A percentile compares a stretch with the other conserved stretches of the same genome.
These are phyloP conservation scores for Chlorella sp. DNA, from an alignment of 139 green algal species.

Conservation along the genomic window DNA sequence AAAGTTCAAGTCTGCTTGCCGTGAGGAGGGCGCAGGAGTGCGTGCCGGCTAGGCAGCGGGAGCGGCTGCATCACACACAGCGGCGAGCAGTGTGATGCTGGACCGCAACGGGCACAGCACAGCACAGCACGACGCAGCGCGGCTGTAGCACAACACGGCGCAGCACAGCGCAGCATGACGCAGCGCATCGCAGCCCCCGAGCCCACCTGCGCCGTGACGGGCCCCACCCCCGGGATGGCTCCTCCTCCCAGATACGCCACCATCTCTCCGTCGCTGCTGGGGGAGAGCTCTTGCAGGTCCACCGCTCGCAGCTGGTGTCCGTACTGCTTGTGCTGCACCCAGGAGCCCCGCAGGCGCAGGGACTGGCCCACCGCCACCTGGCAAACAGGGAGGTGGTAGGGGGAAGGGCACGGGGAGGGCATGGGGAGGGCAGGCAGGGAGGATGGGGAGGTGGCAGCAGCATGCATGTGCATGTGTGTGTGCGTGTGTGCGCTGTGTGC, in stretches of 20 bases:
- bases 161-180: too few species aligned
- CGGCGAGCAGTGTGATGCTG: too few species aligned
- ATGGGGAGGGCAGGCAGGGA: not conserved
- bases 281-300: constrained; percentile 18
- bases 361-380: constrained; percentile 43
- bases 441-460: not conserved
- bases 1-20: too few species aligned
- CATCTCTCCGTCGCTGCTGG: constrained; percentile 26
- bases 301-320: constrained; percentile 43
- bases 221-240: constrained; percentile 53
- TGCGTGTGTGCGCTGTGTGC: too few species aligned
- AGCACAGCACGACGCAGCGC: not conserved
- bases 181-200: not conserved
- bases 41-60: not conserved
- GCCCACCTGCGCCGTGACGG: constrained; percentile 36
- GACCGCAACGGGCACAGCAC: not conserved
- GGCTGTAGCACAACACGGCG: not conserved
- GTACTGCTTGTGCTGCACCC: constrained; percentile 54
- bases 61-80: too few species aligned
- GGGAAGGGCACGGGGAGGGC: too few species aligned
- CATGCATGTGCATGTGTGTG: too few species aligned
- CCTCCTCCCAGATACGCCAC: constrained; percentile 48
- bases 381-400: not conserved
- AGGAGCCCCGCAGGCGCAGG: constrained; percentile 46
- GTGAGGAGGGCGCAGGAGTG: not conserved